Evolutionary conservation across 2,329 filamentous ascomycete genomes (phyloP), one percentile per base, ranked within the genome.

Genomic region (Aspergillus cejpii): DNA sequence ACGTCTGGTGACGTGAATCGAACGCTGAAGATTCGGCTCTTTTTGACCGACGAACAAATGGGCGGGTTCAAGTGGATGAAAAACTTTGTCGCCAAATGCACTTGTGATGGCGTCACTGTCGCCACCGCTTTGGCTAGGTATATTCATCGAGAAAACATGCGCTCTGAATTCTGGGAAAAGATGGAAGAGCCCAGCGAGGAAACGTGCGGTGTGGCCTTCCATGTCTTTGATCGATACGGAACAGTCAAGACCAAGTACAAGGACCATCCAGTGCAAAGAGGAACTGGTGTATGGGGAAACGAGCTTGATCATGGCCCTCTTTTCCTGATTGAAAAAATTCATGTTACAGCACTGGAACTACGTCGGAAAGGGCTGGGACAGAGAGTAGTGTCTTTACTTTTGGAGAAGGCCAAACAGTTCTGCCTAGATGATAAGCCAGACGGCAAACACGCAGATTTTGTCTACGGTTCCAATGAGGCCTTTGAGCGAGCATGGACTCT

Each of bases 201-300:
- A 27, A 54, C 57, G 14, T 56, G 57, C 37, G 26, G 48, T 12
- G 45, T 71, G n/a, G 66, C 60, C 11, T 50, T 68, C 45, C 48
- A 60, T 6, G 40, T 71, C 3, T 68, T 70, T 46, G 61, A 70
- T 45, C 53, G 62, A 19, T 70, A 69, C 44, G 68, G 66, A 34
- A 55, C 55, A 41, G 52, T 71, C 19, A 61, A 60, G 34, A 26
- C 48, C 19, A 61, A 67, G 37, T 63, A 61, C 44, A 59, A 60
- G 33, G 43, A 56, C 10, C 63, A 62, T 44, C 52, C 51, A 7
- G 48, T 60, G 24, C 57, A 58, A 49, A 56, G 50, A 49, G 60
- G 60, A 44, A 56, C 53, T 38, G 52, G 58, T 36, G 39, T 58
- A 39, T 64, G 55, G 60, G 55, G 54, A 37, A 37, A 55, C 12